Percentiles rank a stretch among this genome's conserved stretches.
These are phyloP conservation scores for Phytophthora podocarpi DNA, from an alignment of 352 stramenopile genomes.

Conservation along the genomic window DNA sequence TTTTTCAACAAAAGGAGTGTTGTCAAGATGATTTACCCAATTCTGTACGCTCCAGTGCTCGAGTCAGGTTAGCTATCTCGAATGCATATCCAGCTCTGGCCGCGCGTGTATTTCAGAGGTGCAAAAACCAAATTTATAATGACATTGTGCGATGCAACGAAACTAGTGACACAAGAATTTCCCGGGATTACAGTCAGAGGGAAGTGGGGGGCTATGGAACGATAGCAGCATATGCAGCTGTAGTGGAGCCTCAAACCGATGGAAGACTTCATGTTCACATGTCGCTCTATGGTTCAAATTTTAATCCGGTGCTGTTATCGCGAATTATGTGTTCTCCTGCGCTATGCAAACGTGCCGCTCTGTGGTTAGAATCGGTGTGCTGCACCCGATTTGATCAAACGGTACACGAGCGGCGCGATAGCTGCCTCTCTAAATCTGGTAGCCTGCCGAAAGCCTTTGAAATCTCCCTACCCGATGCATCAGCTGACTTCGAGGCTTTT, in stretches of 20 bases:
- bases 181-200: constrained; percentile 7
- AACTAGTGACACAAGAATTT: too few species aligned
- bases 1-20: constrained; percentile 3
- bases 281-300: constrained; percentile 10
- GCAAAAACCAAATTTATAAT: too few species aligned
- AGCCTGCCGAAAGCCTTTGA: background rate
- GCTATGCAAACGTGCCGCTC: background rate
- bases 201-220: constrained; percentile 3
- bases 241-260: constrained; percentile 28
- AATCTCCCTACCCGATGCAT: background rate
- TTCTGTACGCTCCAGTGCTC: background rate
- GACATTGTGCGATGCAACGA: too few species aligned
- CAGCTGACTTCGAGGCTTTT: background rate
- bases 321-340: background rate
- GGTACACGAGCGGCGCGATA: too few species aligned
- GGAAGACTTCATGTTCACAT: constrained; percentile 20
- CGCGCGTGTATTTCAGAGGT: background rate
- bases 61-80: background rate
- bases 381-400: too few species aligned
- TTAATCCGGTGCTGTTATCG: background rate
- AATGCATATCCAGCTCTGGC: background rate
- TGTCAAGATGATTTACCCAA: constrained; percentile 1
- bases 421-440: too few species aligned
- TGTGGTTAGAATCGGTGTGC: constrained; percentile 4
- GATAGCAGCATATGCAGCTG: constrained; percentile 18